Evolutionary conservation across 2,329 filamentous ascomycete genomes (phyloP).

Genomic region (Fusarium pseudonygamai): DNA sequence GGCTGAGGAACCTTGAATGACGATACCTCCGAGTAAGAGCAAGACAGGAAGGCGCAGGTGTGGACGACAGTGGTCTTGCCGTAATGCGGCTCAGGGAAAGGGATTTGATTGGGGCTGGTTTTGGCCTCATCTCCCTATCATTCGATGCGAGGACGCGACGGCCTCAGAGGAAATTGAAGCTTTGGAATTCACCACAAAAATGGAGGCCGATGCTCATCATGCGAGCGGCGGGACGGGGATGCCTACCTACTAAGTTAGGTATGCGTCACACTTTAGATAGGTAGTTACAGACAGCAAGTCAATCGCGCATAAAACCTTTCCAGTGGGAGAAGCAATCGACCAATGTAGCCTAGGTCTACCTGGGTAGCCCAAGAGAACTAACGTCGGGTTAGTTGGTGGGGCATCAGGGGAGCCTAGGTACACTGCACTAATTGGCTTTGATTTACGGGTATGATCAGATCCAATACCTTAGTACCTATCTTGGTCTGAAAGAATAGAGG

Average conservation of each 20-base stretch:
- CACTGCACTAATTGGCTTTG: slow-evolving; percentile 2
- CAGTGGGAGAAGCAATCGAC: background rate
- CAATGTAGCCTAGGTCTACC: background rate
- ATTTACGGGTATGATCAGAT: background rate
- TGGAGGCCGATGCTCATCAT: slow-evolving; percentile 13
- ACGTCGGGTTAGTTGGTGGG: background rate
- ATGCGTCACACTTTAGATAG: slow-evolving; percentile 32
- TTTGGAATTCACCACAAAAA: slow-evolving; percentile 30
- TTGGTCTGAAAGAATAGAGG: background rate
- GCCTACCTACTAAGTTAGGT: background rate
- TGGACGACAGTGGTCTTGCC: slow-evolving; percentile 15
- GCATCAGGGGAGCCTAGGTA: background rate
- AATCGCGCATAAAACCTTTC: slow-evolving; percentile 22
- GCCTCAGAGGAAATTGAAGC: slow-evolving; percentile 19
- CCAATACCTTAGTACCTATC: background rate
- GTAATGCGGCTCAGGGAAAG: slow-evolving; percentile 31
- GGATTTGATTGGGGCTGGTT: slow-evolving; percentile 37
- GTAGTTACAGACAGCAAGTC: background rate
- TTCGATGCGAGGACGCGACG: slow-evolving; percentile 32
- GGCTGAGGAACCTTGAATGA: slow-evolving; percentile 12
- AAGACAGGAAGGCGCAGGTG: slow-evolving; percentile 9
- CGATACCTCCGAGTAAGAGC: background rate
- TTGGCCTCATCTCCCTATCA: slow-evolving; percentile 40
- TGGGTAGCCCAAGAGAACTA: background rate
- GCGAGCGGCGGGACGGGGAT: slow-evolving; percentile 17